Evolutionary conservation across 805 yeast genomes (phyloP).

Genomic region (Candida silvicultrix): DNA sequence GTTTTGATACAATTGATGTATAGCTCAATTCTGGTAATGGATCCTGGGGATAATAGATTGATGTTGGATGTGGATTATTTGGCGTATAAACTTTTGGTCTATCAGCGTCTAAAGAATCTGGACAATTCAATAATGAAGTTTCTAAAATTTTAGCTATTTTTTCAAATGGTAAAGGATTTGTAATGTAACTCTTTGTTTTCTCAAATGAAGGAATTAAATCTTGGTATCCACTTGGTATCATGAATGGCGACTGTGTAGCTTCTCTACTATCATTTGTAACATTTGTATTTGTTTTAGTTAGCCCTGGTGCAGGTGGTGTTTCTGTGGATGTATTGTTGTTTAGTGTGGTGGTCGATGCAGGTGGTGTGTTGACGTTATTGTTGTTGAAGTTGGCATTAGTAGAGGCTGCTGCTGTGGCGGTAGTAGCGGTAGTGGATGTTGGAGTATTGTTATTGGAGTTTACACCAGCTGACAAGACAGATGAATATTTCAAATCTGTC

Average conservation of each 20-base stretch:
- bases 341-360: conserved; percentile 12
- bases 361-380: conserved; percentile 14
- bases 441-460: conserved; percentile 5
- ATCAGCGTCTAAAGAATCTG: conserved; percentile 90
- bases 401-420: conserved; percentile 8
- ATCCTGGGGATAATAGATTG: conserved; percentile 84
- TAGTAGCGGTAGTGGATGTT: conserved; percentile 9
- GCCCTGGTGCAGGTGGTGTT: conserved; percentile 1
- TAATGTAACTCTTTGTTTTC: conserved; percentile 32
- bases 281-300: neutral
- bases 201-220: conserved; percentile 25
- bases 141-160: conserved; percentile 58
- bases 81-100: conserved; percentile 68
- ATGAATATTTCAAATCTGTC: conserved; percentile 43
- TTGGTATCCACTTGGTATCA: conserved; percentile 12
- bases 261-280: conserved; percentile 6
- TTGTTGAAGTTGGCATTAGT: conserved; percentile 1
- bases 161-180: conserved; percentile 46
- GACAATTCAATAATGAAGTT: conserved; percentile 79
- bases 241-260: conserved; percentile 9
- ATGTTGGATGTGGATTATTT: conserved; percentile 80
- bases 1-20: conserved; percentile 53
- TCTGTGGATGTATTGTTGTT: conserved; percentile 5
- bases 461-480: conserved; percentile 24
- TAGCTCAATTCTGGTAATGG: conserved; percentile 51